These are phyloP conservation scores for Apiospora kogelbergensis DNA, from an alignment of 2,329 filamentous ascomycete genomes.

Conservation along the genomic window DNA sequence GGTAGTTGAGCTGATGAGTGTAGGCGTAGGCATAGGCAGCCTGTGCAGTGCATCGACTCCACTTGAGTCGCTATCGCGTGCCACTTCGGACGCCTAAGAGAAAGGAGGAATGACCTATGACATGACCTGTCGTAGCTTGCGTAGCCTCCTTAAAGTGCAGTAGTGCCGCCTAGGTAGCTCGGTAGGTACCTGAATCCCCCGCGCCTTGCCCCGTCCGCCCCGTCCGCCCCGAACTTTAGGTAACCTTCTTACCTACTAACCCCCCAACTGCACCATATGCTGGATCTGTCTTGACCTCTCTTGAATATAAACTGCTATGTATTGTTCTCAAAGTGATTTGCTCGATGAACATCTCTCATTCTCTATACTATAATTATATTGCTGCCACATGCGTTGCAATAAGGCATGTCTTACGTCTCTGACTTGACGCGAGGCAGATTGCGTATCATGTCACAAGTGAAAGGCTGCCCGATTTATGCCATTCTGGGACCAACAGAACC, in stretches of 20 bases:
- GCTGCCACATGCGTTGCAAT: neutral
- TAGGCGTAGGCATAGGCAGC: neutral
- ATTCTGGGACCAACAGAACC: neutral
- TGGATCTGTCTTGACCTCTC: neutral
- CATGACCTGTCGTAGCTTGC: neutral
- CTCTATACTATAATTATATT: neutral
- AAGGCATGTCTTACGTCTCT: neutral
- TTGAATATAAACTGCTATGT: neutral
- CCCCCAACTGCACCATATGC: neutral
- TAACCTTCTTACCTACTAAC: neutral
- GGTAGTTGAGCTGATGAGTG: neutral
- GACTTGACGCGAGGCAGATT: neutral
- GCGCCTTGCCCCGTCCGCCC: neutral
- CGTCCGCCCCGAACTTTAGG: neutral
- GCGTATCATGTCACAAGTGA: neutral
- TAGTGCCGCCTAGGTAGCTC: neutral
- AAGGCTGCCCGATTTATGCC: neutral
- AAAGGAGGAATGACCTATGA: neutral
- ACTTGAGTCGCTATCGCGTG: neutral
- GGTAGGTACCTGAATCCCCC: neutral
- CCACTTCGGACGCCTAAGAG: neutral
- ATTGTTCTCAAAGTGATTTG: no score
- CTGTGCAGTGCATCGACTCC: neutral
- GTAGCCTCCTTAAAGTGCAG: neutral
- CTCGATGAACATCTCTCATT: neutral